Conservation (phyloP, 179 eudicot genomes). For the Gypsophila paniculata region DNA sequence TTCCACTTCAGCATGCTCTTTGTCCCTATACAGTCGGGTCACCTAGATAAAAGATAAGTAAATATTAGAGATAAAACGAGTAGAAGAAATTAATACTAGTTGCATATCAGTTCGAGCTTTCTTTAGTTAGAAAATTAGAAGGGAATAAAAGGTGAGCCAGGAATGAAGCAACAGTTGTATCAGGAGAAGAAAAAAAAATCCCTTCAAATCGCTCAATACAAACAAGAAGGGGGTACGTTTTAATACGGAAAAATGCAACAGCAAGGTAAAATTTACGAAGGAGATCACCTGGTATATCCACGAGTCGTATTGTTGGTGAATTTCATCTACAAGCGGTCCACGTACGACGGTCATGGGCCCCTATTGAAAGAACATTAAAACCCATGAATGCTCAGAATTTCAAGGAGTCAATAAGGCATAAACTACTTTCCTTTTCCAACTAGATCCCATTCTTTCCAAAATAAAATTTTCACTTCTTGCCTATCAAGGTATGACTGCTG, state of each 20-base stretch:
- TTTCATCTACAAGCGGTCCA: conserved; percentile 77
- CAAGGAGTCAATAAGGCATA: background rate
- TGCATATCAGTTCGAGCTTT: background rate
- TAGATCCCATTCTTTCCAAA: background rate
- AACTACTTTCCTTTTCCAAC: background rate
- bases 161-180: background rate
- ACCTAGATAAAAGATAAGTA: conserved; percentile 36
- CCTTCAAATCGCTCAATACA: no score
- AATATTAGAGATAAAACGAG: background rate
- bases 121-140: background rate
- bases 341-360: conserved; percentile 54
- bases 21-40: conserved; percentile 69
- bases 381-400: background rate
- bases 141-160: no score
- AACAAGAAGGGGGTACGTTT: no score
- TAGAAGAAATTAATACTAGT: background rate
- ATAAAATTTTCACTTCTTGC: background rate
- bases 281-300: conserved; percentile 76
- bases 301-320: conserved; percentile 65
- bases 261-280: background rate
- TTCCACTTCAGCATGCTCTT: conserved; percentile 87
- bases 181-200: no score
- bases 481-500: no score
- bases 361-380: conserved; percentile 29
- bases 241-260: background rate